These are phyloP conservation scores for Sabuloglossum arenarium DNA, from an alignment of 495 filamentous ascomycete species.

Conservation along the genomic window DNA sequence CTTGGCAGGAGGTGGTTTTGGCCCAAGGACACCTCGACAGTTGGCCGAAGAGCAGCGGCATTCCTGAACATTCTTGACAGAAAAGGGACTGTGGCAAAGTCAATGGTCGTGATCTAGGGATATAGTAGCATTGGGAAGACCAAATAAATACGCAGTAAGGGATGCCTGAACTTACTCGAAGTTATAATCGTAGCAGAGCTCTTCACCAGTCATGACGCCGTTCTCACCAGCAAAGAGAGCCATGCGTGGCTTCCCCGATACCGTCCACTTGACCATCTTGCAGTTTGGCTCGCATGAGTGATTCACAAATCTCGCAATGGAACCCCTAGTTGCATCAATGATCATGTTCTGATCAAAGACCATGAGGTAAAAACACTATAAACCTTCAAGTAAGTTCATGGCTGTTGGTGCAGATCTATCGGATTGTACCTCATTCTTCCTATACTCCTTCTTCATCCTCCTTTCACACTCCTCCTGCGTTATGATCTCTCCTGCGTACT, in stretches of 20 bases:
- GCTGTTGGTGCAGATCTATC: neutral
- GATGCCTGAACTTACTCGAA: constrained; percentile 42
- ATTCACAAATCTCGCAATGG: constrained; percentile 93
- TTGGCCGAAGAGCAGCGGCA: constrained; percentile 22
- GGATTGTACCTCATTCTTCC: constrained; percentile 60
- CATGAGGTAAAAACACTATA: constrained; percentile 91
- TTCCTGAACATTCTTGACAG: constrained; percentile 18
- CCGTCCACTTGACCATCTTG: constrained; percentile 91
- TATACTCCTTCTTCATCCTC: constrained; percentile 80
- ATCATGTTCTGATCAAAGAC: constrained; percentile 97
- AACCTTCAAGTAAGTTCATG: neutral
- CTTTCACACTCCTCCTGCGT: constrained; percentile 81
- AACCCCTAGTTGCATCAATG: constrained; percentile 88
- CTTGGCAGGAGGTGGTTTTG: constrained; percentile 7
- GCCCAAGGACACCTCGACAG: constrained; percentile 23
- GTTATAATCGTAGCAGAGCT: constrained; percentile 99
- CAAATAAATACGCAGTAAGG: neutral
- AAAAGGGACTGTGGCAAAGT: constrained; percentile 15
- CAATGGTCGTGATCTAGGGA: neutral
- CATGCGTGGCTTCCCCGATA: constrained; percentile 89
- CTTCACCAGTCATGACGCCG: constrained; percentile 81
- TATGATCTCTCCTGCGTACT: constrained; percentile 95
- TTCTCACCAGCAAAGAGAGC: constrained; percentile 83
- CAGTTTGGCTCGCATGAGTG: constrained; percentile 97
- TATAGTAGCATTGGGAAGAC: neutral